These are phyloP conservation scores for Cyclanthera cordifolia DNA, from an alignment of 306 rosid species.

Conservation along the genomic window DNA sequence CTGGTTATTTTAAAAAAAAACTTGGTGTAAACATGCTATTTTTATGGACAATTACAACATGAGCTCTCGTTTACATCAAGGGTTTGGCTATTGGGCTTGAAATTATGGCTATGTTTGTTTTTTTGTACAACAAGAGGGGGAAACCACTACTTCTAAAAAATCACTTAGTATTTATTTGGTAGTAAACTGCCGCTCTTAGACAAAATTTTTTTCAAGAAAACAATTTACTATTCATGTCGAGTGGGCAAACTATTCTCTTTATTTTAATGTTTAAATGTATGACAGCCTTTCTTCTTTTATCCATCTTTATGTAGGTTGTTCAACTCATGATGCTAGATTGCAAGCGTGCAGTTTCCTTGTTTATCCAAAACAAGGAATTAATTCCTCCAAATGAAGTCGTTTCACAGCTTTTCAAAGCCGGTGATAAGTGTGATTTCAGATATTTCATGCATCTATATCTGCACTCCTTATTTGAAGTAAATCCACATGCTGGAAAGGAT, in stretches of 20 bases:
- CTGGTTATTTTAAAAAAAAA: background rate
- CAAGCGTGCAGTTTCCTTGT: slow-evolving; percentile 78
- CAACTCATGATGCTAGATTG: slow-evolving; percentile 85
- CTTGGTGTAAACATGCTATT: background rate
- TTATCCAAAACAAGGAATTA: slow-evolving; percentile 58
- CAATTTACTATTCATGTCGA: background rate
- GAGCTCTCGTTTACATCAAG: background rate
- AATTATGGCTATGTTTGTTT: background rate
- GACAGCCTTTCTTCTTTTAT: background rate
- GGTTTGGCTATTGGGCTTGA: background rate
- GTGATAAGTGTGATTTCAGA: slow-evolving; percentile 44
- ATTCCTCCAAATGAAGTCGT: slow-evolving; percentile 71
- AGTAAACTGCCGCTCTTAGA: no score
- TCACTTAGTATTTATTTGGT: no score
- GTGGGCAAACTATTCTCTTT: background rate
- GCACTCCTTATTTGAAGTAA: slow-evolving; percentile 86
- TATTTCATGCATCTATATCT: slow-evolving; percentile 68
- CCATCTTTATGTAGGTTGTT: slow-evolving; percentile 48
- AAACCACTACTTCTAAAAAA: no score
- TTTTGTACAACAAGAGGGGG: no score
- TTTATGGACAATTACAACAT: background rate
- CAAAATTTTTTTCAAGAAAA: no score
- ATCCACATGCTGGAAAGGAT: slow-evolving; percentile 83
- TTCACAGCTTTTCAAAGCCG: slow-evolving; percentile 52
- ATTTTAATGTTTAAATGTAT: slow-evolving; percentile 14